phyloP scores from a whole-genome alignment of 2,329 filamentous ascomycete genomes.

The Aspergillus transmontanensis region DNA sequence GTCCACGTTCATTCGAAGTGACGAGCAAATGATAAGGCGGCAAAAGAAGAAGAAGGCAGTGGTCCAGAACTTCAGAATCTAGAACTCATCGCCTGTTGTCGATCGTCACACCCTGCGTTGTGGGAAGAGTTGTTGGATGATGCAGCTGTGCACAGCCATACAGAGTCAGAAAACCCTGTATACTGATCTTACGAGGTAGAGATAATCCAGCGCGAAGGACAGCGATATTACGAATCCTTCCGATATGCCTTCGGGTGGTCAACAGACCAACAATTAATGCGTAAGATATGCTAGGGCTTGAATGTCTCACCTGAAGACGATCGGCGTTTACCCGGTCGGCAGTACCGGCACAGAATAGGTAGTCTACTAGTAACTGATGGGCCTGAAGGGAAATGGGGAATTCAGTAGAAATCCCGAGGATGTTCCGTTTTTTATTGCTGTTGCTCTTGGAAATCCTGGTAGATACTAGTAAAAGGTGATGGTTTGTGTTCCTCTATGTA shows the following conservation, averaged over 20 bases:
- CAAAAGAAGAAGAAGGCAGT: not conserved
- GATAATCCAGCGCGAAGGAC: not conserved
- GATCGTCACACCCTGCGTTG: not conserved
- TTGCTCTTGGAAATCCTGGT: not conserved
- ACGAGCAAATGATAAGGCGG: not conserved
- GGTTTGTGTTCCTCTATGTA: not conserved
- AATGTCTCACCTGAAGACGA: conserved; percentile 1
- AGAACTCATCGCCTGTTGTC: not conserved
- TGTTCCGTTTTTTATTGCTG: not conserved
- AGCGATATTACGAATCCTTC: not conserved
- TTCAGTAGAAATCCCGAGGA: not conserved
- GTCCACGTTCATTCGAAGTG: not conserved
- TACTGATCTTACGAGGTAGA: not conserved
- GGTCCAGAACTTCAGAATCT: not conserved
- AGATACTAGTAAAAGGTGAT: not conserved
- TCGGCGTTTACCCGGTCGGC: not conserved
- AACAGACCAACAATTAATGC: not conserved
- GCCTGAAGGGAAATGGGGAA: not conserved
- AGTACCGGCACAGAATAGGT: not conserved
- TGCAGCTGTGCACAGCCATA: conserved; percentile 2
- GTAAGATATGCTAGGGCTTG: not conserved
- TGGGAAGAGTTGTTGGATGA: not conserved
- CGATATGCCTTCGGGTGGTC: too few relatives aligned
- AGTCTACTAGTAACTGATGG: not conserved
- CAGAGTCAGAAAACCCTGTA: not conserved